Conservation (phyloP, 768 basidiomycete genomes). For the Hemileccinum rubropunctum region DNA sequence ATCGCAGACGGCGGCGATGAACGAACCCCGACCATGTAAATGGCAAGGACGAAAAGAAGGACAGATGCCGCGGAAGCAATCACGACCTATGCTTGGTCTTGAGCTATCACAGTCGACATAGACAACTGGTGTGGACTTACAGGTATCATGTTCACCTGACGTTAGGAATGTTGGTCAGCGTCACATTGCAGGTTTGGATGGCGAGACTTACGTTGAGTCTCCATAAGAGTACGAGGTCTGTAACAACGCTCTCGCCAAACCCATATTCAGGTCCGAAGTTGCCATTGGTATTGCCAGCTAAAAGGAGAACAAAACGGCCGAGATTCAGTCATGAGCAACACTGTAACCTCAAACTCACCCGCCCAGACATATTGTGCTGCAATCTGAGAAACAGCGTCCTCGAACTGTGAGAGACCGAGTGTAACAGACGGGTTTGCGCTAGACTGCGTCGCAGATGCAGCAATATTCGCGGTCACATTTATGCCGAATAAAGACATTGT, state of each 20-base stretch:
- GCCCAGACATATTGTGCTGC: neutral
- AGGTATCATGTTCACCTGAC: neutral
- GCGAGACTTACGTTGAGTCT: neutral
- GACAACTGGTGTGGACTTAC: neutral
- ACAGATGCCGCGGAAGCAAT: neutral
- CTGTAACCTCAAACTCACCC: neutral
- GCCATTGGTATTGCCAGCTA: neutral
- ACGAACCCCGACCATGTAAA: neutral
- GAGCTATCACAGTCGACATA: neutral
- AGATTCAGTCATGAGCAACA: too few relatives aligned
- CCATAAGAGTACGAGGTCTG: neutral
- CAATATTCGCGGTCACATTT: neutral
- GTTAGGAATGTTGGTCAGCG: neutral
- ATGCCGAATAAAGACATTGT: neutral
- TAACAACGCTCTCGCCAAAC: neutral
- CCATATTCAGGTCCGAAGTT: neutral
- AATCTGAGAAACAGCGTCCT: neutral
- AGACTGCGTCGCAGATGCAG: neutral
- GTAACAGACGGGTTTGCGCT: neutral
- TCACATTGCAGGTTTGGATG: neutral
- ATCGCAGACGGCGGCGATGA: neutral
- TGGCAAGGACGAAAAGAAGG: neutral
- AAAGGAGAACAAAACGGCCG: too few relatives aligned
- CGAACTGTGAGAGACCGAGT: neutral
- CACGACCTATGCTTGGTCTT: neutral